These are phyloP conservation scores for Zizania latifolia DNA, from an alignment of 176 grass and related monocot genomes.

Conservation along the genomic window DNA sequence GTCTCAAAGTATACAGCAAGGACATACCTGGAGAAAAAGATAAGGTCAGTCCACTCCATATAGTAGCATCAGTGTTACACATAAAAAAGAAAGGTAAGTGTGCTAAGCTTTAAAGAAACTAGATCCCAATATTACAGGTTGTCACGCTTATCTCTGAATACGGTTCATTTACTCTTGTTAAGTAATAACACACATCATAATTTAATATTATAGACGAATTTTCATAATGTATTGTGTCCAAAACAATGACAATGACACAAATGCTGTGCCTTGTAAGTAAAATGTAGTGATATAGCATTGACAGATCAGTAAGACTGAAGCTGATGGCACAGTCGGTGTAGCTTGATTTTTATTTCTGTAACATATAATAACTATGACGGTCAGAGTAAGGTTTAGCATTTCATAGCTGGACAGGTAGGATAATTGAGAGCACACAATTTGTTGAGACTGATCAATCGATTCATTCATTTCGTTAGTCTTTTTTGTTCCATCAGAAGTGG, in stretches of 20 bases:
- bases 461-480: not conserved
- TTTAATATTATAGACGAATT: not conserved
- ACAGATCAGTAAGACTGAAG: constrained; percentile 16
- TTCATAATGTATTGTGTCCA: not conserved
- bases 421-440: not conserved
- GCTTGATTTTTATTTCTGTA: not conserved
- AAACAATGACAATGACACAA: not conserved
- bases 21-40: constrained; percentile 39
- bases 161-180: not conserved
- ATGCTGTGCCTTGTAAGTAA: not conserved
- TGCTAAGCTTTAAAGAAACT: not conserved
- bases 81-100: not conserved
- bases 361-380: not conserved
- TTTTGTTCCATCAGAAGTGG: not conserved
- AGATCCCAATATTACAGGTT: not conserved
- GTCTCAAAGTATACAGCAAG: constrained; percentile 49
- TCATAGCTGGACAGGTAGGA: not conserved
- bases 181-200: not conserved
- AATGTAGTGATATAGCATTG: not conserved
- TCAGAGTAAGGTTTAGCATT: not conserved
- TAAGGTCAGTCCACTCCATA: not conserved
- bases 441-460: not conserved
- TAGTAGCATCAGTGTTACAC: not conserved
- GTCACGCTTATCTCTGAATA: not conserved
- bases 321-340: not conserved